Percentiles rank a stretch among this genome's conserved stretches.
Evolutionary conservation across 768 basidiomycete genomes (phyloP).

Genomic region (Trametes meyenii): DNA sequence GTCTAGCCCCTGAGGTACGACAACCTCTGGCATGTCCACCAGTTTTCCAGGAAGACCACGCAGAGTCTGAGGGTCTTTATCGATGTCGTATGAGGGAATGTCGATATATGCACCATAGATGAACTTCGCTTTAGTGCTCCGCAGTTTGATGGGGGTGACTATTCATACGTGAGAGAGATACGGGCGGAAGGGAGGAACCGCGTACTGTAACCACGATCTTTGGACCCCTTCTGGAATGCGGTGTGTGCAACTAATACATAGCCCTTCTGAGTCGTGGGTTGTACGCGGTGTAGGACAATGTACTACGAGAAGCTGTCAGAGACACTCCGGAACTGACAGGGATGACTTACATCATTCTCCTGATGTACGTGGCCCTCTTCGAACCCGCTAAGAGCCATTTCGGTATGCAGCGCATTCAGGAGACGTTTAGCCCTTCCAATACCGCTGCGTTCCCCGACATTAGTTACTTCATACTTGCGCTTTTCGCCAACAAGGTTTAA

Average conservation of each 20-base stretch:
- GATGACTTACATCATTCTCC: constrained; percentile 81
- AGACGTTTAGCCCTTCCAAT: constrained; percentile 55
- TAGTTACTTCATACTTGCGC: constrained; percentile 73
- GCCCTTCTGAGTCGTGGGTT: constrained; percentile 87
- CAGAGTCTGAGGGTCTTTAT: constrained; percentile 54
- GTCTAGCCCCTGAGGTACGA: constrained; percentile 64
- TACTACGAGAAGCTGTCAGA: constrained; percentile 56
- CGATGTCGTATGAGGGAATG: constrained; percentile 60
- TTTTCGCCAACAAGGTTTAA: constrained; percentile 87
- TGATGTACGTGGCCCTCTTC: constrained; percentile 96
- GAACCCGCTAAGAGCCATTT: constrained; percentile 87
- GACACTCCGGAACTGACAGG: too few species aligned
- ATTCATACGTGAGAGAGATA: constrained; percentile 1
- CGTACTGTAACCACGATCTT: constrained; percentile 78
- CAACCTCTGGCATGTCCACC: constrained; percentile 60
- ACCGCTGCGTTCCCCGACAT: constrained; percentile 42
- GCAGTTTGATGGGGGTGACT: constrained; percentile 88
- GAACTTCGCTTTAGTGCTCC: constrained; percentile 77
- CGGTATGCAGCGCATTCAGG: constrained; percentile 84
- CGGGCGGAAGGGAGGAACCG: constrained; percentile 29
- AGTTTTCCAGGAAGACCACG: constrained; percentile 75
- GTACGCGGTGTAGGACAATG: constrained; percentile 89
- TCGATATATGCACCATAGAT: constrained; percentile 78
- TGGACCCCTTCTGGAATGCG: constrained; percentile 82
- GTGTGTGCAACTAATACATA: constrained; percentile 92